These are phyloP conservation scores for Lolium multiflorum DNA, from an alignment of 176 grass and related monocot species.

Conservation along the genomic window DNA sequence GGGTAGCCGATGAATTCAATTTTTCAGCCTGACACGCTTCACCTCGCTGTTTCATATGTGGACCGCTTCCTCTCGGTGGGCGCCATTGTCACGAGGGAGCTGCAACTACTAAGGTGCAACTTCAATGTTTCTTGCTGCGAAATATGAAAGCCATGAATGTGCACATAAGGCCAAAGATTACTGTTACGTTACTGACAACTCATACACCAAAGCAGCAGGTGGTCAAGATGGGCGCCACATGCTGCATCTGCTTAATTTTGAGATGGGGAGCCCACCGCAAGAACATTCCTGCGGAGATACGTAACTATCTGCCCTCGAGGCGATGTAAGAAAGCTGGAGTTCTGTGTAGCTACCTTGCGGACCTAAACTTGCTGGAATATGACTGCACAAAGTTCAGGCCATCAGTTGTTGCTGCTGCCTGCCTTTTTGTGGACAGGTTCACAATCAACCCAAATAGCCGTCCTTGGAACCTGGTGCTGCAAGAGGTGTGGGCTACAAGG, in stretches of 20 bases:
- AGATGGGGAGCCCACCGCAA: constrained; percentile 46
- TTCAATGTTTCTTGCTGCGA: constrained; percentile 55
- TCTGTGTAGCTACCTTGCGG: no score
- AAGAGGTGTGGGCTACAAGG: constrained; percentile 47
- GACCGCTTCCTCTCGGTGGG: constrained; percentile 41
- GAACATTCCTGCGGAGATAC: constrained; percentile 47
- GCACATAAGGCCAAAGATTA: constrained; percentile 24
- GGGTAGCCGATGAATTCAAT: constrained; percentile 47
- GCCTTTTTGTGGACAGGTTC: no score
- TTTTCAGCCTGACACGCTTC: constrained; percentile 52
- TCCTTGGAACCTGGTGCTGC: constrained; percentile 54
- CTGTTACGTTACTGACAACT: constrained; percentile 37
- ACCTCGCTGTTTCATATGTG: constrained; percentile 52
- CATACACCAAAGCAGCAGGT: constrained; percentile 58
- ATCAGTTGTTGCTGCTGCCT: no score
- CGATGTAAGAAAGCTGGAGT: constrained; percentile 24
- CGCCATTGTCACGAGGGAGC: constrained; percentile 26
- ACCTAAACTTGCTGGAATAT: no score
- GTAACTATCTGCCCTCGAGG: constrained; percentile 8
- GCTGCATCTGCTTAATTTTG: constrained; percentile 46
- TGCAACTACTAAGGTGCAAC: constrained; percentile 53
- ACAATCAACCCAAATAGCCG: neutral
- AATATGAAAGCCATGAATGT: constrained; percentile 54
- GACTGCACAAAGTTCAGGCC: no score
- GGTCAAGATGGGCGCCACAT: constrained; percentile 57